phyloP scores from a whole-genome alignment of 768 basidiomycete genomes.

The Podaxis rugospora region DNA sequence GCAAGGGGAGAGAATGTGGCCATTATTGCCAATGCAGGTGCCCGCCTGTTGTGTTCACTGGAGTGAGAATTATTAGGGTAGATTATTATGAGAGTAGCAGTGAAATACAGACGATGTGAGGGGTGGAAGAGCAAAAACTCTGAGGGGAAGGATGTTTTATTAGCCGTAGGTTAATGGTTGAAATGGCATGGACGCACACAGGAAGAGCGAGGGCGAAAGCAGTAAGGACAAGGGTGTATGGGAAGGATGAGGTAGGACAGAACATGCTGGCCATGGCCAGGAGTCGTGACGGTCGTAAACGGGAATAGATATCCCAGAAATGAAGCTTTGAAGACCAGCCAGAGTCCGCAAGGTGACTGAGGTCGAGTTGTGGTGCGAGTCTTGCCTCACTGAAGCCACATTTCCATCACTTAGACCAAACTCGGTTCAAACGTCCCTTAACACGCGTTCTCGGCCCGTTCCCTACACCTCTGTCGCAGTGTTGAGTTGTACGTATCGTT shows the following conservation, averaged over 20 bases:
- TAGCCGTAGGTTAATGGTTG: neutral
- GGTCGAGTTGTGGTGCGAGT: neutral
- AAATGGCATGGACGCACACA: neutral
- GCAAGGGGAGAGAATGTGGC: slow-evolving; percentile 6
- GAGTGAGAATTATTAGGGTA: neutral
- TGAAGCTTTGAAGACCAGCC: slow-evolving; percentile 7
- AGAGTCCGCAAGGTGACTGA: slow-evolving; percentile 1
- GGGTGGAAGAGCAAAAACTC: slow-evolving; percentile 3
- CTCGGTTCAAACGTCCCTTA: slow-evolving; percentile 4
- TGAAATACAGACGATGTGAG: slow-evolving; percentile 10
- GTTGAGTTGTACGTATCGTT: neutral
- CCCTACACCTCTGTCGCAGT: neutral
- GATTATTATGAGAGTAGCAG: neutral
- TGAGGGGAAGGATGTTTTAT: neutral
- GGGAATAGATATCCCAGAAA: neutral
- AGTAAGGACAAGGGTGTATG: neutral
- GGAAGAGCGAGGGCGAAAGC: slow-evolving; percentile 1
- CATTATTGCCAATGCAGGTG: slow-evolving; percentile 5
- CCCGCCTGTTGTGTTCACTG: slow-evolving; percentile 7
- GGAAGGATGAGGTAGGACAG: neutral
- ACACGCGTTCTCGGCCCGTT: slow-evolving; percentile 6
- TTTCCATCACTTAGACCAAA: slow-evolving; percentile 5
- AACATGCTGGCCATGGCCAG: neutral
- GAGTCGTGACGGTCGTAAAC: slow-evolving; percentile 5
- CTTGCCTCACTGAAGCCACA: slow-evolving; percentile 4